Conservation (phyloP, 2,329 filamentous ascomycete species). For the Metarhizium album region DNA sequence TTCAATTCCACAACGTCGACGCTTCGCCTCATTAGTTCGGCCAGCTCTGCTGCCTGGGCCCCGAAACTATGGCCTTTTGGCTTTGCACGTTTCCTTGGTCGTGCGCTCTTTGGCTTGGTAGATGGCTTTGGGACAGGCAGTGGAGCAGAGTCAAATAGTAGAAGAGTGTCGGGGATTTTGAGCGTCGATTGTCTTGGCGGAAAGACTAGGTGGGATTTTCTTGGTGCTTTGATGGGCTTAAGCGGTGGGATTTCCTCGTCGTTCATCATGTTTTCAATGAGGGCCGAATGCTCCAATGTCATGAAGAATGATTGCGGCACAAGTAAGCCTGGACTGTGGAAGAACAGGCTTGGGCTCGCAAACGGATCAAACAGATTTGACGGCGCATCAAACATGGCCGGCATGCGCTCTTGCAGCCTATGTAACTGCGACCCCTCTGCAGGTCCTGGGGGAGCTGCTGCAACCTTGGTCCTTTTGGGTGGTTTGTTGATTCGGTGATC, state of each 20-base stretch:
- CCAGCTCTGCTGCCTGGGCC: constrained; percentile 36
- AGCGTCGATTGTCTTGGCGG: constrained; percentile 37
- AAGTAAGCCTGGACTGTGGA: constrained; percentile 39
- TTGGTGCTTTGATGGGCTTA: constrained; percentile 18
- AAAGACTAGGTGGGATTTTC: constrained; percentile 34
- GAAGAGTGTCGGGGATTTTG: constrained; percentile 36
- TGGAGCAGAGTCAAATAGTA: constrained; percentile 32
- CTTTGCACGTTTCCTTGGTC: constrained; percentile 11
- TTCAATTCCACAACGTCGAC: constrained; percentile 34
- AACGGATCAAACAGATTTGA: constrained; percentile 47
- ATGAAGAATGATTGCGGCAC: constrained; percentile 34
- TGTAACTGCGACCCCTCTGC: constrained; percentile 25
- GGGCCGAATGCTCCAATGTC: constrained; percentile 18
- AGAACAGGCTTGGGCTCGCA: constrained; percentile 47
- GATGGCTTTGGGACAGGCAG: constrained; percentile 9
- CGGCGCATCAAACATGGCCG: constrained; percentile 37
- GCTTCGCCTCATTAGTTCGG: constrained; percentile 36
- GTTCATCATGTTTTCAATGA: constrained; percentile 15
- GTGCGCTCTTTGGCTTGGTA: constrained; percentile 6
- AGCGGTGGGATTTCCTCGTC: constrained; percentile 7
- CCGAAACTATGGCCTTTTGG: constrained; percentile 31
- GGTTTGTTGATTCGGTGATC: constrained; percentile 35
- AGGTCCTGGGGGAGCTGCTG: constrained; percentile 11
- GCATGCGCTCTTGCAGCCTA: constrained; percentile 24
- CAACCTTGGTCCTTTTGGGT: constrained; percentile 9